phyloP scores from a whole-genome alignment of 352 stramenopile genomes.

The Sclerospora graminicola region DNA sequence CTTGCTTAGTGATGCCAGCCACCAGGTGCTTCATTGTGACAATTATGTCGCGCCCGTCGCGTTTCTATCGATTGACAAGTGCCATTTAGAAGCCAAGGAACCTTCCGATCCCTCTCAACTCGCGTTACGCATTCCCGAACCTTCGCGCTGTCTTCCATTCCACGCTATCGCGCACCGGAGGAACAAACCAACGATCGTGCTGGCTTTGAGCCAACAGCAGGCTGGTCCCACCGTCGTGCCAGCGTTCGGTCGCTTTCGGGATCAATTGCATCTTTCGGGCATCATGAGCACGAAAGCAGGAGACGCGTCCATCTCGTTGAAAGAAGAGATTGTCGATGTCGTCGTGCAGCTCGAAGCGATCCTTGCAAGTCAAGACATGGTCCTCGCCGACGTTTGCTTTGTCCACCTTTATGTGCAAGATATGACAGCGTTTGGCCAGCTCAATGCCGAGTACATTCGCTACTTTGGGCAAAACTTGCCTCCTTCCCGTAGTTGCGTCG shows the following conservation, averaged over 20 bases:
- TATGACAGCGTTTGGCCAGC: conserved; percentile 88
- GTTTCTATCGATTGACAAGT: conserved; percentile 87
- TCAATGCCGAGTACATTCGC: conserved; percentile 92
- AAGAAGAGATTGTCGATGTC: conserved; percentile 56
- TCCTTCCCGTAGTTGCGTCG: conserved; percentile 82
- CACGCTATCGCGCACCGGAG: not conserved
- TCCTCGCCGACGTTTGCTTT: conserved; percentile 88
- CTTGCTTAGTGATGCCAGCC: conserved; percentile 69
- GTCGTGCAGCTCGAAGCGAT: conserved; percentile 31
- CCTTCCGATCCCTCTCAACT: conserved; percentile 23
- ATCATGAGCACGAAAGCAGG: conserved; percentile 34
- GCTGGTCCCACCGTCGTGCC: conserved; percentile 16
- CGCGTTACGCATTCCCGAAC: conserved; percentile 23
- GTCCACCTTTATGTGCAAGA: conserved; percentile 94
- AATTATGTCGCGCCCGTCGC: conserved; percentile 89
- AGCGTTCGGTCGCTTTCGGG: conserved; percentile 33
- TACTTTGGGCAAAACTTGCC: conserved; percentile 82
- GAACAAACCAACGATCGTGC: conserved; percentile 13
- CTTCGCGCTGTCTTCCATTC: not conserved
- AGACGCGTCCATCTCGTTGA: conserved; percentile 24
- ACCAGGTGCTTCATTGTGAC: conserved; percentile 88
- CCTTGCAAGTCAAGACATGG: conserved; percentile 35
- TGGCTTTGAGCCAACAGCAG: conserved; percentile 10
- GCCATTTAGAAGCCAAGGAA: conserved; percentile 86
- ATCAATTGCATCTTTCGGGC: conserved; percentile 57